Conservation (phyloP, 805 yeast genomes). For the Metschnikowia reukaufii region DNA sequence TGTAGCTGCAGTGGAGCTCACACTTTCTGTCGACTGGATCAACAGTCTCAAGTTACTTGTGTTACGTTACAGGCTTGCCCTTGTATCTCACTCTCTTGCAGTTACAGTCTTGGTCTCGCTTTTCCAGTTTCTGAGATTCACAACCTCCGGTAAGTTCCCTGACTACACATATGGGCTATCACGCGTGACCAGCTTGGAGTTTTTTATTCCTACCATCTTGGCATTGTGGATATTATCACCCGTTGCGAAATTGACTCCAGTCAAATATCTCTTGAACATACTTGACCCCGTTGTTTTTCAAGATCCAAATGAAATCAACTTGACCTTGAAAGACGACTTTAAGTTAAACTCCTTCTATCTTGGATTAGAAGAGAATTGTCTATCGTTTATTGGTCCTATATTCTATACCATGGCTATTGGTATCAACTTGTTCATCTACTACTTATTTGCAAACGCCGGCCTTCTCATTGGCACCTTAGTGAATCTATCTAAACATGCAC, state of each 20-base stretch:
- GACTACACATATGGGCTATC: constrained; percentile 40
- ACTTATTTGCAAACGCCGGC: constrained; percentile 20
- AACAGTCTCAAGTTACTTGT: constrained; percentile 67
- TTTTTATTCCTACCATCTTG: constrained; percentile 23
- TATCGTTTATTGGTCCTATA: constrained; percentile 61
- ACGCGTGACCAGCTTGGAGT: constrained; percentile 18
- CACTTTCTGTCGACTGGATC: constrained; percentile 50
- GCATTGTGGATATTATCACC: constrained; percentile 40
- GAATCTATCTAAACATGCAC: neutral
- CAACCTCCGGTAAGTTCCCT: constrained; percentile 27
- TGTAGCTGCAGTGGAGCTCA: constrained; percentile 35
- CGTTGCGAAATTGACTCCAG: constrained; percentile 29
- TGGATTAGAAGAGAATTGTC: constrained; percentile 59
- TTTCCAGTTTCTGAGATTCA: constrained; percentile 51
- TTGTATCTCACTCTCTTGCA: constrained; percentile 68
- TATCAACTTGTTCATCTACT: constrained; percentile 40
- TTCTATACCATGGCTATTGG: constrained; percentile 49
- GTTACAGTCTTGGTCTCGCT: constrained; percentile 52
- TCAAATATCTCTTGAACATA: constrained; percentile 41
- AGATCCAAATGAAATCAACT: constrained; percentile 44
- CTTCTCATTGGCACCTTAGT: constrained; percentile 4
- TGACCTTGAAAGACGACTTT: constrained; percentile 34
- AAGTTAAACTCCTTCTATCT: constrained; percentile 58
- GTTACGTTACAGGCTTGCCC: constrained; percentile 72
- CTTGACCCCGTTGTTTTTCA: constrained; percentile 57